These are phyloP conservation scores for Leptosphaerulina australis DNA, from an alignment of 2,329 filamentous ascomycete genomes.

Conservation along the genomic window DNA sequence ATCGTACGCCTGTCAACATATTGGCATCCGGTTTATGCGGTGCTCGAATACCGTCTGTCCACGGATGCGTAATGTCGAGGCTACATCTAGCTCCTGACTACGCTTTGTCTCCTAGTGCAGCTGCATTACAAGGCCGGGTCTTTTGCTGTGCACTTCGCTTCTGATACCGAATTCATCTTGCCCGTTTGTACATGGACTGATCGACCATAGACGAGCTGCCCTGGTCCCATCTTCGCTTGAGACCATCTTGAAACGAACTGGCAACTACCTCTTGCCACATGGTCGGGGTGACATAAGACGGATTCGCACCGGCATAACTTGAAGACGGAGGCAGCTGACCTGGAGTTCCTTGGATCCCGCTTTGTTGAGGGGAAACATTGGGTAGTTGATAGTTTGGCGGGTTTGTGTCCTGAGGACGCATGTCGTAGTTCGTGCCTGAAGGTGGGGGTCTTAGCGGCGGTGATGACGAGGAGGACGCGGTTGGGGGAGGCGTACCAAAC, in stretches of 20 bases:
- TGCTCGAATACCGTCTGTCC: background rate
- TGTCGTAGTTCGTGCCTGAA: constrained; percentile 48
- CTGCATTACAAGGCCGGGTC: no score
- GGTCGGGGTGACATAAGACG: constrained; percentile 54
- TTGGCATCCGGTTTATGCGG: background rate
- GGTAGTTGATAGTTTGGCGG: constrained; percentile 44
- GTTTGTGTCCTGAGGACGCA: constrained; percentile 44
- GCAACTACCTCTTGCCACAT: constrained; percentile 60
- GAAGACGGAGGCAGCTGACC: constrained; percentile 44
- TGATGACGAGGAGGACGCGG: constrained; percentile 51
- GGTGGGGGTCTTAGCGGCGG: constrained; percentile 53
- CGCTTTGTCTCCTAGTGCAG: background rate
- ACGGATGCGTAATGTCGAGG: no score
- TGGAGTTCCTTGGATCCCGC: constrained; percentile 35
- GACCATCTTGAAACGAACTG: constrained; percentile 48
- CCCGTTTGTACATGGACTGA: constrained; percentile 48
- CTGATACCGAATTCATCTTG: constrained; percentile 34
- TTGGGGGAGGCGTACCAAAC: constrained; percentile 71
- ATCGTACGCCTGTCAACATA: background rate
- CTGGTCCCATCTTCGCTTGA: constrained; percentile 56
- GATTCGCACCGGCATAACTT: constrained; percentile 39
- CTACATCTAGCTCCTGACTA: background rate
- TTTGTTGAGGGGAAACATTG: constrained; percentile 45
- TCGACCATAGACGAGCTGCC: constrained; percentile 44
- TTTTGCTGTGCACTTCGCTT: background rate